Base-by-base conservation (phyloP, 2,329 filamentous ascomycete genomes). In the Waltergamsia citrina region DNA sequence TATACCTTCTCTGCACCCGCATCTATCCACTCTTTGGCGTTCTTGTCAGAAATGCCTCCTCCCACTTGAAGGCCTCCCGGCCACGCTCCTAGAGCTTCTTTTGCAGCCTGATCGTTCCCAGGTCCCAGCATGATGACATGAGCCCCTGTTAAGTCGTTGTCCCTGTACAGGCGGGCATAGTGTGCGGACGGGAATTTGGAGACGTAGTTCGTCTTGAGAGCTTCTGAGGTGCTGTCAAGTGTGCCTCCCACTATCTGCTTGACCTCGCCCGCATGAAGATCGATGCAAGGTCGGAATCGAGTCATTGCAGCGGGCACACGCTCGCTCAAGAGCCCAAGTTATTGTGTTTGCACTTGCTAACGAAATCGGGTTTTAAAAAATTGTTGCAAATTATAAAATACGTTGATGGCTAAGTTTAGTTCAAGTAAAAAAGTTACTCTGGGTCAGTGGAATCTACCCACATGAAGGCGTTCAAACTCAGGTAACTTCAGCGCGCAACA, bases 231-330 rank as follows among this genome's bases (percentile, higher is more conserved):
- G 53, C 73, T 73, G 60, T 82, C 81, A 41, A 98, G 73, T 2
- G 92, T 96, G 39, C 92, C 90, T 46, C 92, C 92, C 26, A 98
- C 88, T 47, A 98, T 98, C 59, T 98, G 92, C 67, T 98, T 98
- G 39, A 98, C 92, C 54, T 90, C 81, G 11, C 92, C 92, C n/a
- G 88, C 81, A 59, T 98, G 92, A 34, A 98, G 74, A 62, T 98
- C 92, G 59, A 98, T 96, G 54, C 92, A 98, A 15, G 92, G 92
- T 25, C 92, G 74, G 53, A 98, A 98, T 47, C 81, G 78, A 3
- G 92, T 96, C 92, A 98, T 94, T n/a, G n/a, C n/a, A n/a, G n/a
- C n/a, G n/a, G n/a, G n/a, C n/a, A n/a, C n/a, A n/a, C n/a, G n/a
- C n/a, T n/a, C n/a, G n/a, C n/a, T n/a, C n/a, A n/a, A n/a, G n/a